Percentiles rank a stretch among this genome's conserved stretches.
Conservation (phyloP, 208 protist species). For the Trypanosoma avium region DNA sequence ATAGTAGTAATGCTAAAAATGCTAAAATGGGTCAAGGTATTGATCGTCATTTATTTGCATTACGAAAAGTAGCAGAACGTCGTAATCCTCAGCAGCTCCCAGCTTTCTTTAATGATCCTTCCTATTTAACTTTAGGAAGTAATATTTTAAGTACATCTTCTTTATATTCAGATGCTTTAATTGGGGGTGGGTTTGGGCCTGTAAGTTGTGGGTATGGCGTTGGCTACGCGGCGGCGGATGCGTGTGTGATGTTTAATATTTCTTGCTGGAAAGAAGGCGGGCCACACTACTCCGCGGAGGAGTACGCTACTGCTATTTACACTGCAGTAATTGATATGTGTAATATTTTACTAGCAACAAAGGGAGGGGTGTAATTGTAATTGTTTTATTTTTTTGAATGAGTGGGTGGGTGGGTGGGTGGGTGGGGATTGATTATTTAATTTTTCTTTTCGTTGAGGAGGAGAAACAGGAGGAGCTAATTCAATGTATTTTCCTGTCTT, state of each 20-base stretch:
- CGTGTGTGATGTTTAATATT: conserved; percentile 36
- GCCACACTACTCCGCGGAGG: conserved; percentile 28
- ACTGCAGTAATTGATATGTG: conserved; percentile 23
- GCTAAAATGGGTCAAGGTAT: conserved; percentile 45
- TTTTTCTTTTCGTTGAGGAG: conserved; percentile 19
- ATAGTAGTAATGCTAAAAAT: conserved; percentile 28
- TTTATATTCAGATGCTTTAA: conserved; percentile 30
- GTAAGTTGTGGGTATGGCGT: conserved; percentile 47
- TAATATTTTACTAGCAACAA: conserved; percentile 1
- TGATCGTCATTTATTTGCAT: conserved; percentile 64
- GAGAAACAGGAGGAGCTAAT: too few relatives aligned
- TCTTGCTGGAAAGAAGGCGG: conserved; percentile 37
- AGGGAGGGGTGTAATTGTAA: not conserved
- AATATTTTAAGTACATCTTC: conserved; percentile 42
- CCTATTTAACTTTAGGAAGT: conserved; percentile 31
- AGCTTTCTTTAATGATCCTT: conserved; percentile 37
- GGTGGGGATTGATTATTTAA: not conserved
- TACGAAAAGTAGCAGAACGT: conserved; percentile 42
- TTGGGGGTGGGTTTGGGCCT: conserved; percentile 40
- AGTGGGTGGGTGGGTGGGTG: not conserved
- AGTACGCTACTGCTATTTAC: conserved; percentile 31
- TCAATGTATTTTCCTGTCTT: not conserved
- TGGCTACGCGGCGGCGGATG: conserved; percentile 27
- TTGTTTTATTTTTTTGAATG: not conserved
- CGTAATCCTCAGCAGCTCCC: conserved; percentile 32